These are phyloP conservation scores for Cordyceps farinosa DNA, from an alignment of 2,329 filamentous ascomycete genomes.

Conservation along the genomic window DNA sequence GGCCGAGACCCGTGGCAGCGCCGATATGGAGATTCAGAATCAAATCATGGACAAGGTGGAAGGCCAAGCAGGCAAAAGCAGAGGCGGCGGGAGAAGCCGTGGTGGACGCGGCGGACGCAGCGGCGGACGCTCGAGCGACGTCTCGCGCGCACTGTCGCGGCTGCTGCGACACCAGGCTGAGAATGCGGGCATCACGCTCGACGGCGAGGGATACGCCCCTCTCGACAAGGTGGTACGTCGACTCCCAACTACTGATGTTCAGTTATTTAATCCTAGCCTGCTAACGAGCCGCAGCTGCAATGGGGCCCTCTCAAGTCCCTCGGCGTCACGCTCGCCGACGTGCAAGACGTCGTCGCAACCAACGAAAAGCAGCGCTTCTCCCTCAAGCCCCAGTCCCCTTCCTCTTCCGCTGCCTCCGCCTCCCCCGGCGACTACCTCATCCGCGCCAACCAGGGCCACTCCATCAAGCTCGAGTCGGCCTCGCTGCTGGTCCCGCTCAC, in stretches of 20 bases:
- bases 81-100: slow-evolving; percentile 22
- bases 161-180: slow-evolving; percentile 55
- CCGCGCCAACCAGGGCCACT: slow-evolving; percentile 93
- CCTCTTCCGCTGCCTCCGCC: slow-evolving; percentile 27
- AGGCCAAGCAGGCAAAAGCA: neutral
- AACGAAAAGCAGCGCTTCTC: slow-evolving; percentile 93
- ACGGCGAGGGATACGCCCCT: slow-evolving; percentile 56
- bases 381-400: slow-evolving; percentile 51
- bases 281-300: slow-evolving; percentile 38
- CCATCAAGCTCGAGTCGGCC: slow-evolving; percentile 69
- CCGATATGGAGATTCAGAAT: slow-evolving; percentile 11
- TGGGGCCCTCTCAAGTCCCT: slow-evolving; percentile 62
- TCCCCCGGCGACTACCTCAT: slow-evolving; percentile 72
- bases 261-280: neutral
- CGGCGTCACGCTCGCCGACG: slow-evolving; percentile 70
- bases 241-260: neutral
- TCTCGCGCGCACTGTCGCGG: slow-evolving; percentile 53
- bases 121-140: slow-evolving; percentile 33
- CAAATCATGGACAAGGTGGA: slow-evolving; percentile 5
- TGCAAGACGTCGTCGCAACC: slow-evolving; percentile 63
- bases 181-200: slow-evolving; percentile 54
- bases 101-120: slow-evolving; percentile 26
- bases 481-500: slow-evolving; percentile 68
- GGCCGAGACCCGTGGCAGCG: slow-evolving; percentile 14
- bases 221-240: slow-evolving; percentile 56